Conservation (phyloP, 805 yeast genomes). For the Kodamaea hsintzibuensis region DNA sequence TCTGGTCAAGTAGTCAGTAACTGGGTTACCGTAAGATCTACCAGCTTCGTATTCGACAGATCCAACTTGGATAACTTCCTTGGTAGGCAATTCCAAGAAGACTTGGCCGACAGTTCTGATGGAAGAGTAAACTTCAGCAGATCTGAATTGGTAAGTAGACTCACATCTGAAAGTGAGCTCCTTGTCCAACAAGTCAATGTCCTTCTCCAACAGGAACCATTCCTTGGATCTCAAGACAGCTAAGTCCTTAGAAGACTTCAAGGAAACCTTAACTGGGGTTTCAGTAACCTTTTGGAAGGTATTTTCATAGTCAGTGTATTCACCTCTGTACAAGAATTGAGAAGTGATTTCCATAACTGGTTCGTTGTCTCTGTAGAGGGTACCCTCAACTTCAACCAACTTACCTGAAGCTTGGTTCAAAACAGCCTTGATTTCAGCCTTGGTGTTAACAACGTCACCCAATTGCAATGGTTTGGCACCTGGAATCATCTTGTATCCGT, state of each 20-base stretch:
- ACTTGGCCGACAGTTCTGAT: constrained; percentile 86
- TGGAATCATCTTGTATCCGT: constrained; percentile 89
- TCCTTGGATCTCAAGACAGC: constrained; percentile 94
- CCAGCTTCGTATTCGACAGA: constrained; percentile 86
- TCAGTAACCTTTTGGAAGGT: constrained; percentile 88
- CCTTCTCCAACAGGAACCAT: constrained; percentile 88
- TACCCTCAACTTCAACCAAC: constrained; percentile 92
- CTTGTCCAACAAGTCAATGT: constrained; percentile 71
- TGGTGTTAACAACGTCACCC: constrained; percentile 81
- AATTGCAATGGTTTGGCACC: constrained; percentile 87
- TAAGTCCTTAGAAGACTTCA: constrained; percentile 79
- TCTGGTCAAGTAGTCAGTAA: constrained; percentile 87
- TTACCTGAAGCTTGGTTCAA: constrained; percentile 91
- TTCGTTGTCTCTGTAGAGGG: constrained; percentile 66
- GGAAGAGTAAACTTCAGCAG: constrained; percentile 70
- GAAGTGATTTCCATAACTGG: constrained; percentile 94
- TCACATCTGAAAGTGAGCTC: constrained; percentile 86
- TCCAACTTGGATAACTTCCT: constrained; percentile 83
- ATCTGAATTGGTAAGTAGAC: constrained; percentile 79
- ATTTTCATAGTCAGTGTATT: constrained; percentile 81
- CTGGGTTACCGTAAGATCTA: constrained; percentile 95
- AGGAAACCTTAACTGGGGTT: constrained; percentile 77
- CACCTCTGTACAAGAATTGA: constrained; percentile 95
- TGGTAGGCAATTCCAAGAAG: constrained; percentile 85
- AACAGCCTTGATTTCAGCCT: constrained; percentile 85